These are phyloP conservation scores for Astragalus glycyphyllos DNA, from an alignment of 306 rosid genomes.

Conservation along the genomic window DNA sequence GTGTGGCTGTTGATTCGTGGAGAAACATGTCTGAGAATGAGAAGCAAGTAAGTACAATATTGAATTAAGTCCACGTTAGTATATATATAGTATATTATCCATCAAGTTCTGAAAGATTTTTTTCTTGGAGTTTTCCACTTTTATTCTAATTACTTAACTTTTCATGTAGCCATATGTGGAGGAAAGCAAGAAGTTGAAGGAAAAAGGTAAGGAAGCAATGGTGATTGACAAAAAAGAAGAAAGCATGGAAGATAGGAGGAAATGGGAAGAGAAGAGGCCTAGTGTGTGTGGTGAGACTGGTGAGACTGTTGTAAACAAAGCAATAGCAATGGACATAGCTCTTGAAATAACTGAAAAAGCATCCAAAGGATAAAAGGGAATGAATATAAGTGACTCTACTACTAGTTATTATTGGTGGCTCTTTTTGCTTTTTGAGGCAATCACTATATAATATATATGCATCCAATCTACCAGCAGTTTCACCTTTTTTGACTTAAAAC, in stretches of 20 bases:
- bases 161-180: conserved; percentile 43
- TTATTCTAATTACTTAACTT: too few species aligned
- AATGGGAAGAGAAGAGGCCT: conserved; percentile 16
- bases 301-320: background rate
- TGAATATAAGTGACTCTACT: conserved; percentile 18
- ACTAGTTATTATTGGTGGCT: background rate
- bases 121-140: too few species aligned
- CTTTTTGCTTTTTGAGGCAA: conserved; percentile 11
- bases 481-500: background rate
- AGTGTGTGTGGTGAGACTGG: conserved; percentile 16
- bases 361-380: conserved; percentile 9
- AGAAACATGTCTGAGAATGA: conserved; percentile 43
- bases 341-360: conserved; percentile 35
- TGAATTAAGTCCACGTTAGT: too few species aligned
- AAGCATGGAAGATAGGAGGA: too few species aligned
- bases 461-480: too few species aligned
- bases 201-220: background rate
- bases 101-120: too few species aligned
- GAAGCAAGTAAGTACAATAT: background rate
- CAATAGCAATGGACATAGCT: conserved; percentile 24
- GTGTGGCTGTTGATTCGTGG: conserved; percentile 49
- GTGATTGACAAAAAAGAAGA: too few species aligned
- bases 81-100: too few species aligned
- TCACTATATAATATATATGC: too few species aligned
- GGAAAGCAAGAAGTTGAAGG: conserved; percentile 49